Conservation (phyloP, 78 protist genomes). For the Dictyostelium firmibasis region DNA sequence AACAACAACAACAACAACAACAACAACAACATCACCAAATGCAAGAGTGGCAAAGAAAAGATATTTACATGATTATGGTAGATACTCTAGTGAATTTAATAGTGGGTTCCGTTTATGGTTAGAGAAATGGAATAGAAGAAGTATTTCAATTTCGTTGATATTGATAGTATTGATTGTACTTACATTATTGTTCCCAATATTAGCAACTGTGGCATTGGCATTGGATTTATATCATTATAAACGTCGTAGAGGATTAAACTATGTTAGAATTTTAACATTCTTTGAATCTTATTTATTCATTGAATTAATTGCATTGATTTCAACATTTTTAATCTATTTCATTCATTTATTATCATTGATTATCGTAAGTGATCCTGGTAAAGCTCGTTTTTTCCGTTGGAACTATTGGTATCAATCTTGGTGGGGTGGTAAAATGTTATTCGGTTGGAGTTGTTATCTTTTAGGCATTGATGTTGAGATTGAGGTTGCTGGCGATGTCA, state of each 20-base stretch:
- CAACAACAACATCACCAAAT: neutral
- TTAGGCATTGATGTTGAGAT: conserved; percentile 31
- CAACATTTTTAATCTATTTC: conserved; percentile 7
- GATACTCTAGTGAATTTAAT: conserved; percentile 36
- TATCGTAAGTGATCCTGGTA: conserved; percentile 10
- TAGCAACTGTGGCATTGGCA: conserved; percentile 36
- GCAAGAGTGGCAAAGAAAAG: neutral
- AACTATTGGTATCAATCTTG: conserved; percentile 66
- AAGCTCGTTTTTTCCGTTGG: conserved; percentile 27
- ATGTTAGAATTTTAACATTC: conserved; percentile 49
- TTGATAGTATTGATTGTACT: conserved; percentile 9
- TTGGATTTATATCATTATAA: conserved; percentile 7
- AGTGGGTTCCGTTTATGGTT: conserved; percentile 32
- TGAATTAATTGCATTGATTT: conserved; percentile 40
- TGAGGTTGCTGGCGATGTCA: conserved; percentile 32
- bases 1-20: neutral
- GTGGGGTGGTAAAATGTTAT: conserved; percentile 81
- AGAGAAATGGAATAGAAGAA: conserved; percentile 65
- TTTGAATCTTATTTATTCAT: conserved; percentile 49
- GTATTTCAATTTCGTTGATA: conserved; percentile 49
- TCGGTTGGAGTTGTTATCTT: conserved; percentile 49
- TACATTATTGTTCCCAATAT: conserved; percentile 43
- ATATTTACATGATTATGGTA: conserved; percentile 64
- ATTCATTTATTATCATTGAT: conserved; percentile 34
- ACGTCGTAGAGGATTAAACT: conserved; percentile 40